These are phyloP conservation scores for Panus rudis DNA, from an alignment of 768 basidiomycete species.

Conservation along the genomic window DNA sequence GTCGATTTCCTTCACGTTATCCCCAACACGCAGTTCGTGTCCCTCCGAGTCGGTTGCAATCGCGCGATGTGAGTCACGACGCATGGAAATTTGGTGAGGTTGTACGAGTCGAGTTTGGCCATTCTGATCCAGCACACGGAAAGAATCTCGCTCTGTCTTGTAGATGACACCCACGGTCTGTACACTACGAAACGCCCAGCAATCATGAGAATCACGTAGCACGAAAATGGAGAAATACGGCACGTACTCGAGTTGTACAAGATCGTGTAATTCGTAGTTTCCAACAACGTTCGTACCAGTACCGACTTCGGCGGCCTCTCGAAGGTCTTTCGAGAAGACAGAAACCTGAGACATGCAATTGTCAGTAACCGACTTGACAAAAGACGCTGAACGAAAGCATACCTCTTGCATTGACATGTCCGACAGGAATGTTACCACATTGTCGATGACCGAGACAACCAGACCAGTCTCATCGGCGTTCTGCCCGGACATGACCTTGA, in stretches of 20 bases:
- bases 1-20: conserved; percentile 88
- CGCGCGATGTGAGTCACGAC: conserved; percentile 70
- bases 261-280: conserved; percentile 91
- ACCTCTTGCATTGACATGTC: conserved; percentile 98
- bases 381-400: conserved; percentile 8
- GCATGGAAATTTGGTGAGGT: conserved; percentile 92
- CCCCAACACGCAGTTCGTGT: conserved; percentile 78
- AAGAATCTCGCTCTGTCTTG: conserved; percentile 92
- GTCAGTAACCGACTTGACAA: not conserved
- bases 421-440: conserved; percentile 92
- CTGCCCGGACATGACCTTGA: conserved; percentile 95
- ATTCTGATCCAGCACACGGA: conserved; percentile 94
- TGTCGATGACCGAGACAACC: conserved; percentile 85
- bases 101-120: conserved; percentile 84
- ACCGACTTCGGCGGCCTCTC: conserved; percentile 97
- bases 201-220: not conserved
- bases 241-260: conserved; percentile 91
- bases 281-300: conserved; percentile 84
- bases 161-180: conserved; percentile 96
- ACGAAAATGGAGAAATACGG: conserved; percentile 4
- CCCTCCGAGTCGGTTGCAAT: conserved; percentile 89
- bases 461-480: conserved; percentile 94
- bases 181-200: conserved; percentile 40
- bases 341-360: conserved; percentile 54
- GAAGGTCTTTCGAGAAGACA: conserved; percentile 94